A percentile compares a stretch with the other conserved stretches of the same genome.
Evolutionary conservation across 345 rosid species (phyloP).

Genomic region (Lenwebbia sp.): DNA sequence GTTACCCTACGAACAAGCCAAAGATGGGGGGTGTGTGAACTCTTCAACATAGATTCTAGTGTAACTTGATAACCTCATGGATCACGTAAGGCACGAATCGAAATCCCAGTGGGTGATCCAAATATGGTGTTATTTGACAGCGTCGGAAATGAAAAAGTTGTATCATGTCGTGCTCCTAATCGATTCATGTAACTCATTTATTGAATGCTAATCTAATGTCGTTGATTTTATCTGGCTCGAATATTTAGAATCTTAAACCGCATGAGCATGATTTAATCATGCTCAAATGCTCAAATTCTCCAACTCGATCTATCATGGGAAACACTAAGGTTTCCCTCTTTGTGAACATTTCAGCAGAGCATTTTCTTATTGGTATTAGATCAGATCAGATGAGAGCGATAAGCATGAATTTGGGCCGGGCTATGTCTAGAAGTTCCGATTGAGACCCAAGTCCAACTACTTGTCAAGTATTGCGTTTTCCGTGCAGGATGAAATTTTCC

Average conservation of each 20-base stretch:
- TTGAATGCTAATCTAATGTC: neutral
- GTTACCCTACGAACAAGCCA: too few species aligned
- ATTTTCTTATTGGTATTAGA: neutral
- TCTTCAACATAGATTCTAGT: too few species aligned
- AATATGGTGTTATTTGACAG: neutral
- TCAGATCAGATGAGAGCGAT: neutral
- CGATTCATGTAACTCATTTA: neutral
- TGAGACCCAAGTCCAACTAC: neutral
- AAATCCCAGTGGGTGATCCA: neutral
- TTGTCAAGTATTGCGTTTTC: neutral
- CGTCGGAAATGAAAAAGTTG: neutral
- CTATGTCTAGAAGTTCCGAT: neutral
- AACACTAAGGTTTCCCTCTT: neutral
- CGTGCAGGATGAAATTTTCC: neutral
- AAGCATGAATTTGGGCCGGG: neutral
- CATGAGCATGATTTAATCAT: neutral
- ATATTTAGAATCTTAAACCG: too few species aligned
- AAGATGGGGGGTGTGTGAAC: too few species aligned
- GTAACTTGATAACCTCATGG: too few species aligned
- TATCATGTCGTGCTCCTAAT: neutral
- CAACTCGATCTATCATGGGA: neutral
- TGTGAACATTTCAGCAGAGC: neutral
- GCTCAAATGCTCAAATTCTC: neutral
- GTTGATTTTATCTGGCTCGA: neutral
- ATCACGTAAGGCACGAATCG: neutral